Evolutionary conservation across 2,329 filamentous ascomycete genomes (phyloP).

Genomic region (Peltaster fructicola): DNA sequence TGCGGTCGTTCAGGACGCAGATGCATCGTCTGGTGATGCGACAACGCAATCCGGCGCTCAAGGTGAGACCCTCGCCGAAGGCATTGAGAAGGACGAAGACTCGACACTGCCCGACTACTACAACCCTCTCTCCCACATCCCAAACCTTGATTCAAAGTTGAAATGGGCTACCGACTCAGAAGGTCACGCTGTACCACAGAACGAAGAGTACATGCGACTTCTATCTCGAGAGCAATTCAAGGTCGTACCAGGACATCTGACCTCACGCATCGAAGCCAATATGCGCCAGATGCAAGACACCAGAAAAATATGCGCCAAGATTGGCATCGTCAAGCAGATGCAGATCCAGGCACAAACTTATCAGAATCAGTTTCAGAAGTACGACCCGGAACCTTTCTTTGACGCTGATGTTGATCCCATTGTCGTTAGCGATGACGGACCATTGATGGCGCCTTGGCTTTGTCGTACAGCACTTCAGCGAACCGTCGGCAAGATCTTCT

Average conservation of each 20-base stretch:
- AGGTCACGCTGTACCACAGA: slow-evolving; percentile 73
- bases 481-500: slow-evolving; percentile 86
- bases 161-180: slow-evolving; percentile 82
- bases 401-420: slow-evolving; percentile 79
- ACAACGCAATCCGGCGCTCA: slow-evolving; percentile 29
- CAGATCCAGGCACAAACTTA: slow-evolving; percentile 93
- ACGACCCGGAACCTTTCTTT: slow-evolving; percentile 72
- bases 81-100: slow-evolving; percentile 81
- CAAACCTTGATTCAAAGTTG: slow-evolving; percentile 60
- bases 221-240: slow-evolving; percentile 59
- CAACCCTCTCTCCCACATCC: slow-evolving; percentile 67
- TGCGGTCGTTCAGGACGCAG: slow-evolving; percentile 25
- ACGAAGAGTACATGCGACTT: slow-evolving; percentile 66
- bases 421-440: slow-evolving; percentile 73
- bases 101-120: slow-evolving; percentile 87
- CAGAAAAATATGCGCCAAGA: slow-evolving; percentile 86
- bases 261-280: slow-evolving; percentile 72
- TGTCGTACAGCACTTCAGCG: slow-evolving; percentile 74
- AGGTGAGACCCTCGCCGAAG: slow-evolving; percentile 73
- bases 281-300: slow-evolving; percentile 94
- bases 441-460: slow-evolving; percentile 68
- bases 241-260: slow-evolving; percentile 54
- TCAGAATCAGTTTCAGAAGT: slow-evolving; percentile 95
- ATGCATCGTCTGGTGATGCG: slow-evolving; percentile 28
- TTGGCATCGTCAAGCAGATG: slow-evolving; percentile 98